A percentile compares a stretch with the other conserved stretches of the same genome.
Evolutionary conservation across 306 rosid genomes (phyloP).

Genomic region (Ammopiptanthus mongolicus): DNA sequence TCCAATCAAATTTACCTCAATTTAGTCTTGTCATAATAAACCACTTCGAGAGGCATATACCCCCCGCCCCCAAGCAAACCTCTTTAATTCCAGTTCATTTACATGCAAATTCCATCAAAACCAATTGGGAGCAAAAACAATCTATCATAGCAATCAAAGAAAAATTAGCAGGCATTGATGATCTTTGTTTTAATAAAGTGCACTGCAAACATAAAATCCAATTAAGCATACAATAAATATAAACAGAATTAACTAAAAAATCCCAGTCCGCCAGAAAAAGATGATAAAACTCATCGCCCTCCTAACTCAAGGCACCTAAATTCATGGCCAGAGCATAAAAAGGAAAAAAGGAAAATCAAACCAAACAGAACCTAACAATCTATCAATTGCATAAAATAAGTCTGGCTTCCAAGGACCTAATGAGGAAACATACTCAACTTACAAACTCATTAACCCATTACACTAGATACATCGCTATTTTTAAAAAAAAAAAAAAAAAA

Average conservation of each 20-base stretch:
- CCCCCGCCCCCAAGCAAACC: too few relatives aligned
- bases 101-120: not conserved
- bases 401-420: slow-evolving; percentile 12
- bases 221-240: slow-evolving; percentile 12
- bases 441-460: slow-evolving; percentile 24
- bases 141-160: too few relatives aligned
- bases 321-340: slow-evolving; percentile 15
- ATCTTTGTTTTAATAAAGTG: not conserved
- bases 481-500: too few relatives aligned
- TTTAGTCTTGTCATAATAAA: too few relatives aligned
- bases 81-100: too few relatives aligned
- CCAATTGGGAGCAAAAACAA: too few relatives aligned
- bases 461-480: not conserved
- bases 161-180: not conserved
- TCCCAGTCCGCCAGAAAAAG: not conserved
- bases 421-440: slow-evolving; percentile 16
- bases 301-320: slow-evolving; percentile 16
- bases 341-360: not conserved
- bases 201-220: not conserved
- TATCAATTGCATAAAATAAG: not conserved
- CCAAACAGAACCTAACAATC: slow-evolving; percentile 13
- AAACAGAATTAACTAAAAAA: slow-evolving; percentile 23
- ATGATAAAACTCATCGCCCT: not conserved
- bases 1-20: too few relatives aligned
- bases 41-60: too few relatives aligned